These are phyloP conservation scores for Podospora pseudopauciseta DNA, from an alignment of 495 filamentous ascomycete species.

Conservation along the genomic window DNA sequence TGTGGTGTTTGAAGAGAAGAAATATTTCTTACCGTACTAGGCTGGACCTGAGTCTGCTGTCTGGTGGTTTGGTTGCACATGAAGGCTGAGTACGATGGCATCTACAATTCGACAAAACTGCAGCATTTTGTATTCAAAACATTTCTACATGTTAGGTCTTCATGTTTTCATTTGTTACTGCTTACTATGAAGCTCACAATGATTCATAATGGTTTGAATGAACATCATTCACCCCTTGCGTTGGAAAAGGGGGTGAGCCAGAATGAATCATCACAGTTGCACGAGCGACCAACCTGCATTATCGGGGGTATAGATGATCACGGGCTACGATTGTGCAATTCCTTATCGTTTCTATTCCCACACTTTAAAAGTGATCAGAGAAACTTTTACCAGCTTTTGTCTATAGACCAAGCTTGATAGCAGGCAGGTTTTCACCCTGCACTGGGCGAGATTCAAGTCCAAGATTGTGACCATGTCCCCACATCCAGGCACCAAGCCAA, in stretches of 20 bases:
- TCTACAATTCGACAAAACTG: background rate
- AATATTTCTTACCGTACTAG: background rate
- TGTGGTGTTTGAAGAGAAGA: background rate
- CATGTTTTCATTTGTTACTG: background rate
- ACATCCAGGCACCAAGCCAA: background rate
- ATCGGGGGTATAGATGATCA: background rate
- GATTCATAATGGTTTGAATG: background rate
- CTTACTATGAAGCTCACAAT: background rate
- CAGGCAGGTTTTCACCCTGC: too few species aligned
- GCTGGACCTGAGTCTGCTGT: background rate
- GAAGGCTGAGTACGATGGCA: background rate
- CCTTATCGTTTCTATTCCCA: background rate
- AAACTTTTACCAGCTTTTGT: too few species aligned
- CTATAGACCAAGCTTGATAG: too few species aligned
- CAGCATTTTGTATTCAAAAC: background rate
- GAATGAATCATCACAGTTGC: background rate
- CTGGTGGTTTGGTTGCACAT: background rate
- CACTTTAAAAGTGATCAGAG: background rate
- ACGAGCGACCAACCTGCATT: background rate
- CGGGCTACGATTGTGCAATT: background rate
- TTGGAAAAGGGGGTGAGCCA: background rate
- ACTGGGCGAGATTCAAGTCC: too few species aligned
- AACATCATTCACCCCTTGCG: background rate
- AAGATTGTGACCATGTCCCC: background rate
- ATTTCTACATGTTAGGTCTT: background rate